Evolutionary conservation across 2,329 filamentous ascomycete species (phyloP).

Genomic region (Xylaria sp.): DNA sequence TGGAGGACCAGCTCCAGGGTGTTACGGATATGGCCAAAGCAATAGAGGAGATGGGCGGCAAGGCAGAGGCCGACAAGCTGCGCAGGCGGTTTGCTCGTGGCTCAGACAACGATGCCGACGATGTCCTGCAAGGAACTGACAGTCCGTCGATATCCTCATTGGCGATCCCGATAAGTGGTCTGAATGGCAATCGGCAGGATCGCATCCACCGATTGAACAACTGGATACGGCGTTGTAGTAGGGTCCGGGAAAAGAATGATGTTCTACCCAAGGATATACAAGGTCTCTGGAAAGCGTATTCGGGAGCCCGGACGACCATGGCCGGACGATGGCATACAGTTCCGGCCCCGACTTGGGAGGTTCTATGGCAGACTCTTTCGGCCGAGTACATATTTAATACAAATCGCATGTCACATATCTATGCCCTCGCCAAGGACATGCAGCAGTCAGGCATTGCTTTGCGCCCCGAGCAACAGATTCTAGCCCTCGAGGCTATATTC

Average conservation of each 20-base stretch:
- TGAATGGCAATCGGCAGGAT: slow-evolving; percentile 33
- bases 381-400: slow-evolving; percentile 61
- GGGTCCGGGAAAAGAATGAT: slow-evolving; percentile 30
- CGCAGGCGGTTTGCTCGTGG: slow-evolving; percentile 43
- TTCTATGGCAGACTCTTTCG: slow-evolving; percentile 73
- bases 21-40: slow-evolving; percentile 43
- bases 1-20: slow-evolving; percentile 53
- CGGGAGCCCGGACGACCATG: slow-evolving; percentile 58
- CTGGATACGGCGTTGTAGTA: slow-evolving; percentile 44
- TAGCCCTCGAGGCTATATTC: slow-evolving; percentile 76
- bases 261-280: slow-evolving; percentile 38
- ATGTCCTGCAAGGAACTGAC: slow-evolving; percentile 25
- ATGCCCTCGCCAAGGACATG: slow-evolving; percentile 74
- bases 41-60: slow-evolving; percentile 46
- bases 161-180: slow-evolving; percentile 34
- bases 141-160: slow-evolving; percentile 31
- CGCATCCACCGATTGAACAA: slow-evolving; percentile 45
- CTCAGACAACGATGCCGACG: slow-evolving; percentile 5
- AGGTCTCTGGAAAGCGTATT: slow-evolving; percentile 62
- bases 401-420: slow-evolving; percentile 70
- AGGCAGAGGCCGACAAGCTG: slow-evolving; percentile 48
- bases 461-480: slow-evolving; percentile 67
- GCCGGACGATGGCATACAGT: slow-evolving; percentile 63
- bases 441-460: slow-evolving; percentile 66
- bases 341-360: slow-evolving; percentile 70